phyloP scores from a whole-genome alignment of 768 basidiomycete species.

The Leccinum aurantiacum region DNA sequence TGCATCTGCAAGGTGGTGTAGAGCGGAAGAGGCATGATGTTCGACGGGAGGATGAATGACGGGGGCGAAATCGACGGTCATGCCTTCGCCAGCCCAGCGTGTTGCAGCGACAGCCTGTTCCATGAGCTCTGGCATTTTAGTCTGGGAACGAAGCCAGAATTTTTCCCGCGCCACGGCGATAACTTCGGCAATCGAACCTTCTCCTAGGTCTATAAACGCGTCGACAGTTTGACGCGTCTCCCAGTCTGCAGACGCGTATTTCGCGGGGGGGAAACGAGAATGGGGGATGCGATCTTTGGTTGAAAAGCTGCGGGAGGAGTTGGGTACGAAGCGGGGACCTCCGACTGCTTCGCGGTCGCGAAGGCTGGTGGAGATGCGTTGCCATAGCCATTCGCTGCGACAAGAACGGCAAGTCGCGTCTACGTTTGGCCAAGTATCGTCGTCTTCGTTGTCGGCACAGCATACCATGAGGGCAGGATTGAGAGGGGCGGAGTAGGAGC shows the following conservation, averaged over 20 bases:
- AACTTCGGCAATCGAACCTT: conserved; percentile 65
- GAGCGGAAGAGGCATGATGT: conserved; percentile 5
- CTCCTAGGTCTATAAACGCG: conserved; percentile 71
- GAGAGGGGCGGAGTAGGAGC: conserved; percentile 24
- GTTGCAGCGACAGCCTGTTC: conserved; percentile 66
- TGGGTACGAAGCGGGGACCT: conserved; percentile 37
- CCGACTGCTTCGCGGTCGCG: conserved; percentile 59
- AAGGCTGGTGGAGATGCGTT: conserved; percentile 46
- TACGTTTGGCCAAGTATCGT: conserved; percentile 62
- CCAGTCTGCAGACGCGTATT: conserved; percentile 50
- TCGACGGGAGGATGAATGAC: conserved; percentile 7
- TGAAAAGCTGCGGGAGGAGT: conserved; percentile 13
- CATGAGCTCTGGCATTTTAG: conserved; percentile 66
- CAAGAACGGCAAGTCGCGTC: conserved; percentile 70
- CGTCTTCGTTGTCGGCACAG: conserved; percentile 71
- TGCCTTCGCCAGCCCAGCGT: conserved; percentile 41
- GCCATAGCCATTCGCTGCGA: conserved; percentile 65
- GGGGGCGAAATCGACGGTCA: conserved; percentile 31
- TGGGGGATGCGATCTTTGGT: conserved; percentile 15
- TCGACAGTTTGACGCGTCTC: conserved; percentile 67
- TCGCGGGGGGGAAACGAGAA: conserved; percentile 28
- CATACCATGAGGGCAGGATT: conserved; percentile 40
- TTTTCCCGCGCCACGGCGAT: conserved; percentile 65
- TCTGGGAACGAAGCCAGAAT: conserved; percentile 64
- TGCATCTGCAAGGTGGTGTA: conserved; percentile 8